phyloP scores from a whole-genome alignment of 2,329 filamentous ascomycete genomes.

The Diaporthe sp. region DNA sequence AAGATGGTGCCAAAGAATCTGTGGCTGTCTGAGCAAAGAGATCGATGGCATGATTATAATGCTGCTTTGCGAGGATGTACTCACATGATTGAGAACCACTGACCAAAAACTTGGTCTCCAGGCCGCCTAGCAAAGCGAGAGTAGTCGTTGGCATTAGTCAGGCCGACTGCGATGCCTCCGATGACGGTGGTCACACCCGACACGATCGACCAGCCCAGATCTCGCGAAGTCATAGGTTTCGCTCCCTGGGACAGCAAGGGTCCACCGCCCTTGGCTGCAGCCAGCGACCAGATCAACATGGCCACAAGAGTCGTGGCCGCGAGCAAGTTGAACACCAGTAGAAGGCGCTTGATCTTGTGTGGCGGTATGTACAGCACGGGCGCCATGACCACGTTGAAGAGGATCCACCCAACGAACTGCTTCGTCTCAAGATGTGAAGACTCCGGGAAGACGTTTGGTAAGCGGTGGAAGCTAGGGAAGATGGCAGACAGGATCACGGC shows the following conservation, averaged over 20 bases:
- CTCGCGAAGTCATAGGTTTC: constrained; percentile 43
- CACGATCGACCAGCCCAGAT: constrained; percentile 53
- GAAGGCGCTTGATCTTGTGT: constrained; percentile 27
- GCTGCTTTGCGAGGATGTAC: background rate
- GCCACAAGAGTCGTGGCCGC: constrained; percentile 52
- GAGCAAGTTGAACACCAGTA: constrained; percentile 48
- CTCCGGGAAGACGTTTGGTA: constrained; percentile 44
- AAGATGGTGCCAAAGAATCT: constrained; percentile 35
- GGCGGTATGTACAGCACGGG: constrained; percentile 36
- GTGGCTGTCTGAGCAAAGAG: constrained; percentile 45
- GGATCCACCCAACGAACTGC: constrained; percentile 48
- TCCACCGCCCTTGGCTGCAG: constrained; percentile 44
- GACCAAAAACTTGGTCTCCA: constrained; percentile 34
- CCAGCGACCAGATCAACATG: constrained; percentile 52
- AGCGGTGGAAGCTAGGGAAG: constrained; percentile 44
- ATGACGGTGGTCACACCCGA: constrained; percentile 54
- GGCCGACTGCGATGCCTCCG: constrained; percentile 49
- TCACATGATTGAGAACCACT: constrained; percentile 33
- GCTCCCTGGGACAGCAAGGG: constrained; percentile 46
- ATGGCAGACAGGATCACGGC: constrained; percentile 44
- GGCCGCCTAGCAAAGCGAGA: constrained; percentile 35
- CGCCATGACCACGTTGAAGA: constrained; percentile 42
- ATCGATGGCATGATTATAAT: background rate
- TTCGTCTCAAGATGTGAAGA: constrained; percentile 44
- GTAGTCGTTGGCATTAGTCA: constrained; percentile 36